Base-by-base conservation (phyloP, 768 basidiomycete species). In the Lactarius akahatsu region DNA sequence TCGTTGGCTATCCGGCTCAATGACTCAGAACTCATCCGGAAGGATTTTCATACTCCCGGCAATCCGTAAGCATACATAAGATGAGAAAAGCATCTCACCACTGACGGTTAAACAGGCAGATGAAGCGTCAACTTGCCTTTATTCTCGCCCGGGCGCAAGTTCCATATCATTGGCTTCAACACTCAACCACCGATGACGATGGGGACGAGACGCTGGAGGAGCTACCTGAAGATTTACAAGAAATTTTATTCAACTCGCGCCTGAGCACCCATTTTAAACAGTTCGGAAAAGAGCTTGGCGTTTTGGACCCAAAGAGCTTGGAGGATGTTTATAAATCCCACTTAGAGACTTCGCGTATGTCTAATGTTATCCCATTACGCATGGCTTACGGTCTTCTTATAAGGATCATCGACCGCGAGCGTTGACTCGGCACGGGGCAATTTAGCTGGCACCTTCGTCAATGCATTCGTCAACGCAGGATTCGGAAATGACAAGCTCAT, bases 401-500 rank as follows among this genome's bases (percentile, higher is more conserved):
- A 52, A 91, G 89, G 89, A 69, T 80, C 87, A 36, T 79, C 88
- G 15, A 84, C 88, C 3, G 82, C 90, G 0, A 91, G 87, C 66
- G 88, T 97, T 57, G 96, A 98, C 73, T 97, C 96, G 7, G 96
- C 97, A 28, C 85, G 92, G 65, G 94, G 89, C 54, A 98, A 98
- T 77, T 78, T 98, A 65, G 96, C 97, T 0, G 92, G 94, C 3
- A 97, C 96, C 1, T 98, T 98, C 70, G 97, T 99, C 69, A 98
- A 99, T 73, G 97, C 95, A 1, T 99, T 98, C 67, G 96, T 98
- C 61, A 99, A 99, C 73, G 96, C 95, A 54, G 97, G 96, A 0
- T 99, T 96, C 73, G 95, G 94, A 28, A 99, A 99, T 75, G 97
- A 99, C 76, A 98, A 97, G 76, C 84, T 99, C 62, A 96, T 99